Percentiles rank a stretch among this genome's conserved stretches.
These are phyloP conservation scores for Leccinum olivaceopallidum DNA, from an alignment of 768 basidiomycete genomes.

Conservation along the genomic window DNA sequence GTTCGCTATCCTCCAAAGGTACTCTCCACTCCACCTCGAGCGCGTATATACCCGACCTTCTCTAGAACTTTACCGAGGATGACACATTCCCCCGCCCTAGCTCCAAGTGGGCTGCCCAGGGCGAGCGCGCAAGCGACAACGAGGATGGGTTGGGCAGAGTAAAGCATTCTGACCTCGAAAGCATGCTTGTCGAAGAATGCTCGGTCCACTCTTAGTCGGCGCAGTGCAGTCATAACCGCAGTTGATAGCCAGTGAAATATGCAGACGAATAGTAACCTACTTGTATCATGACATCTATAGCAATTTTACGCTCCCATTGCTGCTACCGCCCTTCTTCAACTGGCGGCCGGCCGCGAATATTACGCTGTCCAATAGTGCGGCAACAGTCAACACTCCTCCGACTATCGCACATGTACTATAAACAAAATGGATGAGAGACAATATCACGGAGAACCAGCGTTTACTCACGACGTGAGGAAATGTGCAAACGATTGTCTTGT, in stretches of 20 bases:
- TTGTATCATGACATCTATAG: constrained; percentile 25
- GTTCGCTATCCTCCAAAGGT: constrained; percentile 33
- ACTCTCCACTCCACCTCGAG: neutral
- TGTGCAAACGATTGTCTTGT: constrained; percentile 95
- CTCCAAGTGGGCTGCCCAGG: constrained; percentile 25
- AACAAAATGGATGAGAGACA: constrained; percentile 1
- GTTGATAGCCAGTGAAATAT: constrained; percentile 20
- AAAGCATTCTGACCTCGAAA: constrained; percentile 20
- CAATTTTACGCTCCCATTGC: constrained; percentile 34
- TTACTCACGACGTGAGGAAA: constrained; percentile 91
- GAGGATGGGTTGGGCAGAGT: constrained; percentile 21
- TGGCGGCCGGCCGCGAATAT: constrained; percentile 80
- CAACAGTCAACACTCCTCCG: constrained; percentile 95
- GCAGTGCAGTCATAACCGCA: neutral
- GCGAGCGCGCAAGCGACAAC: constrained; percentile 7
- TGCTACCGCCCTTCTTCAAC: constrained; percentile 58
- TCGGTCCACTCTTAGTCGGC: constrained; percentile 22
- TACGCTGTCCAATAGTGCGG: constrained; percentile 82
- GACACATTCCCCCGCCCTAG: constrained; percentile 4
- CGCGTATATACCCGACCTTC: neutral
- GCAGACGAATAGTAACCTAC: constrained; percentile 9
- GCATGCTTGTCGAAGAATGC: constrained; percentile 19
- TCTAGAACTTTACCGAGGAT: constrained; percentile 16
- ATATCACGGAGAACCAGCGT: neutral
- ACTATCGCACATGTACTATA: constrained; percentile 93